A percentile compares a stretch with the other conserved stretches of the same genome.
Conservation (phyloP, 2,329 filamentous ascomycete genomes). For the Pseudogymnoascus sp. region DNA sequence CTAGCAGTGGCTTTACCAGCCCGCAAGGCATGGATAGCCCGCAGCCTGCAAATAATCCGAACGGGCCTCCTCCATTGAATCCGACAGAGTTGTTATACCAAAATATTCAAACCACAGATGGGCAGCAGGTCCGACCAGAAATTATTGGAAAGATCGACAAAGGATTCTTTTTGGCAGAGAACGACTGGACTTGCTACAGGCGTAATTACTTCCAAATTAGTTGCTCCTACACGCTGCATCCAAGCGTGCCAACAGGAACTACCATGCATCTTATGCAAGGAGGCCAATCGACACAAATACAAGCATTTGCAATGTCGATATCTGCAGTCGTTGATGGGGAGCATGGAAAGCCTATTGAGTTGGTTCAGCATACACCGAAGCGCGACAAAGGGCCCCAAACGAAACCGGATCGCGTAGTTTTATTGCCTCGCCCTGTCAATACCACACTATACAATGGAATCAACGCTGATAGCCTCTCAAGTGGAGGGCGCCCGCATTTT, state of each 20-base stretch:
- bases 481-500: constrained; percentile 11
- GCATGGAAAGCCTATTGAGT: constrained; percentile 56
- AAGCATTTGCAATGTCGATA: constrained; percentile 57
- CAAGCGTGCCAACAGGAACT: constrained; percentile 35
- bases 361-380: constrained; percentile 72
- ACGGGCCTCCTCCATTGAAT: constrained; percentile 28
- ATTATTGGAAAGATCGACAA: constrained; percentile 64
- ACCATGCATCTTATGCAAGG: constrained; percentile 33
- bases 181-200: constrained; percentile 67
- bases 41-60: constrained; percentile 11
- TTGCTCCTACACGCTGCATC: constrained; percentile 54
- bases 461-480: neutral
- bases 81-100: constrained; percentile 36
- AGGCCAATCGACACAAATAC: constrained; percentile 37
- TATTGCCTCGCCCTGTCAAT: constrained; percentile 23
- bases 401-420: constrained; percentile 45
- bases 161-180: constrained; percentile 59
- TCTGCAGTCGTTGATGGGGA: constrained; percentile 58
- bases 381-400: constrained; percentile 63
- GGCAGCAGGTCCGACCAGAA: constrained; percentile 47
- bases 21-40: constrained; percentile 28
- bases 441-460: neutral
- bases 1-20: constrained; percentile 28
- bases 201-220: constrained; percentile 65
- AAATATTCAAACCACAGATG: constrained; percentile 40